A percentile compares a stretch with the other conserved stretches of the same genome.
These are phyloP conservation scores for Cryphonectria radicalis DNA, from an alignment of 2,329 filamentous ascomycete species.

Conservation along the genomic window DNA sequence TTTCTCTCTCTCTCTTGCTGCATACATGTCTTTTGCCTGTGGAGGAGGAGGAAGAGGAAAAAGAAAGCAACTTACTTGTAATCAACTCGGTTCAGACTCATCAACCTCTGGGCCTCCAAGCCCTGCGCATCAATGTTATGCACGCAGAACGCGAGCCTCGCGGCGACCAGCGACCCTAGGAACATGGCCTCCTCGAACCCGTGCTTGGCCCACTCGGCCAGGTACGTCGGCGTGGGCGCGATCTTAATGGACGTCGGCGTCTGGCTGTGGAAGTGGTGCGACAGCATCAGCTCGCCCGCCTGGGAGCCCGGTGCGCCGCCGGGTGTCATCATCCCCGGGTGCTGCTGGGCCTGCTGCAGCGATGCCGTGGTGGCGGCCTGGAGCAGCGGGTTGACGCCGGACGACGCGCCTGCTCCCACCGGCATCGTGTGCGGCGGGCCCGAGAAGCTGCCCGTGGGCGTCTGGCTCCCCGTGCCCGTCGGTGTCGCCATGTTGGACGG, in stretches of 20 bases:
- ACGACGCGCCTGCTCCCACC: conserved; percentile 35
- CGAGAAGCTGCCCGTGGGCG: conserved; percentile 70
- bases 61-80: conserved; percentile 57
- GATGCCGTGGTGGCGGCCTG: conserved; percentile 85
- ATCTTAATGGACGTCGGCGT: conserved; percentile 85
- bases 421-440: conserved; percentile 59
- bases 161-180: conserved; percentile 84
- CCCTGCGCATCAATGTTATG: conserved; percentile 60
- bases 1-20: background rate
- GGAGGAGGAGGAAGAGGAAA: background rate
- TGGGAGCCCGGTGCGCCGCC: conserved; percentile 41
- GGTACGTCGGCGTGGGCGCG: conserved; percentile 79
- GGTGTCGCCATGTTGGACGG: conserved; percentile 93
- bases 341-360: conserved; percentile 43
- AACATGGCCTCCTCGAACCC: conserved; percentile 82
- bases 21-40: background rate
- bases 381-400: conserved; percentile 81
- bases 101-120: conserved; percentile 56
- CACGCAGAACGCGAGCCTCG: conserved; percentile 62
- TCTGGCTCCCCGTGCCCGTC: conserved; percentile 86
- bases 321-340: conserved; percentile 48
- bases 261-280: conserved; percentile 64
- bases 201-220: conserved; percentile 87
- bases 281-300: conserved; percentile 45
- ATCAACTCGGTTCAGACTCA: conserved; percentile 62